A percentile compares a stretch with the other conserved stretches of the same genome.
Conservation (phyloP, 495 filamentous ascomycete species). For the Choiromyces venosus region DNA sequence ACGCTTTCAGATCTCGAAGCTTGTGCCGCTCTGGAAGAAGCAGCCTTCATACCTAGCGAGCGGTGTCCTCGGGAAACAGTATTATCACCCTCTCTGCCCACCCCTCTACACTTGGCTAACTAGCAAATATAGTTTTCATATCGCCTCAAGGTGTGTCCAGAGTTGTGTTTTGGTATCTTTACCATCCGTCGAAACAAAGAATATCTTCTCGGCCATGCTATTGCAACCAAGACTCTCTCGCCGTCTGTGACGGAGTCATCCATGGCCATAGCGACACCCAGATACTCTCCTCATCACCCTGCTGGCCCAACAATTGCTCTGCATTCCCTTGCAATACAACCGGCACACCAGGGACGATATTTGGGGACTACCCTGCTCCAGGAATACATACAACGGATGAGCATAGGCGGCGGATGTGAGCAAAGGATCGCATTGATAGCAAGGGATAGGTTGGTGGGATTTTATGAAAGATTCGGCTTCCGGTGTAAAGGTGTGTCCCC, state of each 20-base stretch:
- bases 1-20: constrained; percentile 68
- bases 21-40: constrained; percentile 68
- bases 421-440: constrained; percentile 71
- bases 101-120: not conserved
- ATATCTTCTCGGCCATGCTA: constrained; percentile 73
- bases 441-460: constrained; percentile 64
- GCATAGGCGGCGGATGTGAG: constrained; percentile 56
- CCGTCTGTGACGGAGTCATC: constrained; percentile 63
- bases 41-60: constrained; percentile 63
- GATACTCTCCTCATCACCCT: constrained; percentile 50
- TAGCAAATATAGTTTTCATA: constrained; percentile 62
- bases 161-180: constrained; percentile 75
- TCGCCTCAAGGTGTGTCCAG: constrained; percentile 69
- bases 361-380: constrained; percentile 71
- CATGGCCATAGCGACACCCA: constrained; percentile 51
- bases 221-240: constrained; percentile 63
- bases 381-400: constrained; percentile 65
- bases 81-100: constrained; percentile 42
- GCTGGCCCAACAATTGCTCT: constrained; percentile 67
- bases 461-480: constrained; percentile 75
- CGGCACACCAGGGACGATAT: constrained; percentile 65
- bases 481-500: constrained; percentile 59
- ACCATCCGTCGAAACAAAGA: constrained; percentile 55
- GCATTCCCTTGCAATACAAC: constrained; percentile 75
- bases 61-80: constrained; percentile 73